Evolutionary conservation across 371 early-diverging fungal genomes (phyloP).

Genomic region (Sporodiniella umbellata): DNA sequence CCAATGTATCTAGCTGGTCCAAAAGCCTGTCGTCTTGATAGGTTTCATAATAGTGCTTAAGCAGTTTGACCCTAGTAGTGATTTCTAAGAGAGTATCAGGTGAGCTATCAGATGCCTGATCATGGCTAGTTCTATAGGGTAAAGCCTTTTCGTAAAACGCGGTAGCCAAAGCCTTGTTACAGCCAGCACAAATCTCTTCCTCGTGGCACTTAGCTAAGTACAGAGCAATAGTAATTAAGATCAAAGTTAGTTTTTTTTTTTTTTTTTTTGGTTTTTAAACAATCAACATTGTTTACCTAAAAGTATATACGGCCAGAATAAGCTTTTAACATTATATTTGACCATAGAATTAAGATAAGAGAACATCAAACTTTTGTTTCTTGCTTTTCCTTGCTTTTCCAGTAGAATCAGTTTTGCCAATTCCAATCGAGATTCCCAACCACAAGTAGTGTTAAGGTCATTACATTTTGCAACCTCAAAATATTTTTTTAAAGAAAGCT

Average conservation of each 20-base stretch:
- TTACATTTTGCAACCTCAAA: conserved; percentile 7
- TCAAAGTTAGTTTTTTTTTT: too few relatives aligned
- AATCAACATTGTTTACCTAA: conserved; percentile 14
- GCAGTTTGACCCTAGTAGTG: conserved; percentile 6
- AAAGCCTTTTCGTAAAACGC: conserved; percentile 9
- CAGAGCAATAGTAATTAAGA: not conserved
- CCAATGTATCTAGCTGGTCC: conserved; percentile 4
- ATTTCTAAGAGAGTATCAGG: conserved; percentile 10
- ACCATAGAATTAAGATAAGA: conserved; percentile 12
- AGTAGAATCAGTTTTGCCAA: conserved; percentile 11
- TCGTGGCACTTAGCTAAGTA: conserved; percentile 19
- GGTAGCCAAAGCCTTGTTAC: conserved; percentile 3
- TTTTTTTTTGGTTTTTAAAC: too few relatives aligned
- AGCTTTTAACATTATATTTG: conserved; percentile 8
- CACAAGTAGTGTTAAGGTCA: conserved; percentile 5
- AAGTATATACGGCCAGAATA: conserved; percentile 7
- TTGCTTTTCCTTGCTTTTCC: conserved; percentile 11
- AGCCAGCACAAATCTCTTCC: conserved; percentile 13
- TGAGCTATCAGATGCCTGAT: not conserved
- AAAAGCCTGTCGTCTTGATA: not conserved
- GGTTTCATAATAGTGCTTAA: conserved; percentile 13
- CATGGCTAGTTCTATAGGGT: not conserved
- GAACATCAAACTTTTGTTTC: conserved; percentile 8
- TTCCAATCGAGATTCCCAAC: conserved; percentile 13
- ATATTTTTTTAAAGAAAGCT: conserved; percentile 11